Evolutionary conservation across 2,329 filamentous ascomycete genomes (phyloP), one percentile per base, ranked within the genome.

Genomic region (Colletotrichum euphorbiae): DNA sequence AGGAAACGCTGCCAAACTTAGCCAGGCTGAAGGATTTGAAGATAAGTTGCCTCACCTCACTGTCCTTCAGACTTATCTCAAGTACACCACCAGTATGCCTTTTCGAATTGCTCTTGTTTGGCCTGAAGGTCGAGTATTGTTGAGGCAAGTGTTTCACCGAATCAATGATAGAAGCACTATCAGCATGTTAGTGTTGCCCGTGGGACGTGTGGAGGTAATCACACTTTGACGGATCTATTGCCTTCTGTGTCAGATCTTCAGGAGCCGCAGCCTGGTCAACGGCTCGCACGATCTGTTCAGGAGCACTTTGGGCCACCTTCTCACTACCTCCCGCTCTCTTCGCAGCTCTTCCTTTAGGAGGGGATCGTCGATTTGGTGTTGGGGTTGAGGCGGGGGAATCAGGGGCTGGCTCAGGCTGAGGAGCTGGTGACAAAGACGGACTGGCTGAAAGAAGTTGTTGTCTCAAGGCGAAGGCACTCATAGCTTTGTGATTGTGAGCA

Each of bases 1-100:
- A 89, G 81, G 45, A 91, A 80, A 15, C 89, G 85, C 88, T 90
- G 57, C 1, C 7, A n/a, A 3, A 13, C 67, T 78, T 48, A 77
- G 73, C 15, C 15, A 4, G 6, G 9, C 3, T 8, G 6, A 4
- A 12, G 21, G 13, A 15, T 6, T 8, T 50, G 7, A 4, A 6
- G 21, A 12, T 8, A 28, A 4, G 15, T 28, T 6, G 13, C 3
- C 55, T 50, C 77, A 86, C 86, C 78, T 88, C 86, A 61, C 82
- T 83, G n/a, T 83, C 81, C 3, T 77, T 73, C 3, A 88, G 75
- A 24, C 74, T 80, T 1, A 89, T 64, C 19, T 80, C 73, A n/a
- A 82, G 54, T 1, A 77, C 72, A 0, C 83, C 84, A 50, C 80
- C 76, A 4, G 75, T 43, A 21, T 80, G 81, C 21, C 71, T 74